A percentile compares a stretch with the other conserved stretches of the same genome.
These are phyloP conservation scores for Lachnellula hyalina DNA, from an alignment of 2,329 filamentous ascomycete species.

Conservation along the genomic window DNA sequence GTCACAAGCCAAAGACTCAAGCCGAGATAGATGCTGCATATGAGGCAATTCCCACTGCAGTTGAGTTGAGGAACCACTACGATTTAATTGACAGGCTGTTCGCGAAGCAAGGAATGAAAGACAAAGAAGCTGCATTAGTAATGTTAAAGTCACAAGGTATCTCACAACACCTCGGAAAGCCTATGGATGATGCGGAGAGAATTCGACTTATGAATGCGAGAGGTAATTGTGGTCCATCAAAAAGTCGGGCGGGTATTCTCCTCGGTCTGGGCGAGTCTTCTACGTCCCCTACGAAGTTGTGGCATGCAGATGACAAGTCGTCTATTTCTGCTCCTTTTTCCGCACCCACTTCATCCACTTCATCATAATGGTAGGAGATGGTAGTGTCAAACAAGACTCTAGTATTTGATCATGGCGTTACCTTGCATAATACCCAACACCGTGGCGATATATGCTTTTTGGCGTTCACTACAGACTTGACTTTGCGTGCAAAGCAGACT, in stretches of 20 bases:
- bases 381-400: too few relatives aligned
- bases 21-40: neutral
- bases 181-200: neutral
- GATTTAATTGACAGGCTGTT: neutral
- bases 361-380: neutral
- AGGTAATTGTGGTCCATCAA: neutral
- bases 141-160: constrained; percentile 1
- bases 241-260: neutral
- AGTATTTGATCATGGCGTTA: too few relatives aligned
- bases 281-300: neutral
- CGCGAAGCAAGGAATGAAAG: neutral
- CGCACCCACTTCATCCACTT: neutral
- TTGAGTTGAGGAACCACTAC: neutral
- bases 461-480: too few relatives aligned
- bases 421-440: too few relatives aligned
- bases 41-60: neutral
- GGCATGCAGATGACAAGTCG: too few relatives aligned
- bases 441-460: too few relatives aligned
- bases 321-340: neutral
- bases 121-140: neutral
- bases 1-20: constrained; percentile 5
- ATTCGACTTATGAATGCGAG: neutral
- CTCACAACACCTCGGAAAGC: neutral
- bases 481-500: too few relatives aligned
- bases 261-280: neutral